These are phyloP conservation scores for Neoboletus magnificus DNA, from an alignment of 768 basidiomycete genomes.

Conservation along the genomic window DNA sequence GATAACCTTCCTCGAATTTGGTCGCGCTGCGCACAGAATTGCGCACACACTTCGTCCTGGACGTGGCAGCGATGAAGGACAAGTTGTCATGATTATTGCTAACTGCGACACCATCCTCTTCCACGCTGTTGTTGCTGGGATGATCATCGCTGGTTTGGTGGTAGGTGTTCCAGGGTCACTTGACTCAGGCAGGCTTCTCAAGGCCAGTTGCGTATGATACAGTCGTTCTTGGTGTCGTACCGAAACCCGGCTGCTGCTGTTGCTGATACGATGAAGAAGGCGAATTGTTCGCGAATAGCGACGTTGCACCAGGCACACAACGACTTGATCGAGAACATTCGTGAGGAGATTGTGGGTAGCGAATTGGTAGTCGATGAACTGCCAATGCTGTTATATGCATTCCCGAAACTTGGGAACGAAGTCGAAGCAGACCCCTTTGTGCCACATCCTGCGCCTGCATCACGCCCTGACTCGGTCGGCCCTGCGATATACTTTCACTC, in stretches of 20 bases:
- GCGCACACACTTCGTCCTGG: conserved; percentile 21
- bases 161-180: conserved; percentile 32
- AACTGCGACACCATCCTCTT: conserved; percentile 24
- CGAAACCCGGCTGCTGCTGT: conserved; percentile 5
- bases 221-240: conserved; percentile 33
- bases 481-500: conserved; percentile 9
- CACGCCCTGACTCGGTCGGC: not conserved
- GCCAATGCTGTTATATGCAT: conserved; percentile 27
- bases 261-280: conserved; percentile 9
- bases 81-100: conserved; percentile 32
- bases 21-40: conserved; percentile 29
- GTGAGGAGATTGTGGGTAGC: not conserved
- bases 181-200: conserved; percentile 17
- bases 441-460: not conserved
- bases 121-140: conserved; percentile 13
- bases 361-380: conserved; percentile 7
- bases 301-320: conserved; percentile 10
- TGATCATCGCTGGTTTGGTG: conserved; percentile 27
- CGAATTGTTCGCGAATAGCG: conserved; percentile 7
- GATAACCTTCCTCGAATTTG: conserved; percentile 12
- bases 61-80: conserved; percentile 14
- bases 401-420: conserved; percentile 37
- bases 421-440: conserved; percentile 8
- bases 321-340: conserved; percentile 8
- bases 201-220: conserved; percentile 1